Percentiles rank a stretch among this genome's conserved stretches.
These are phyloP conservation scores for Urochloa ruziziensis DNA, from an alignment of 176 grass and related monocot species.

Conservation along the genomic window DNA sequence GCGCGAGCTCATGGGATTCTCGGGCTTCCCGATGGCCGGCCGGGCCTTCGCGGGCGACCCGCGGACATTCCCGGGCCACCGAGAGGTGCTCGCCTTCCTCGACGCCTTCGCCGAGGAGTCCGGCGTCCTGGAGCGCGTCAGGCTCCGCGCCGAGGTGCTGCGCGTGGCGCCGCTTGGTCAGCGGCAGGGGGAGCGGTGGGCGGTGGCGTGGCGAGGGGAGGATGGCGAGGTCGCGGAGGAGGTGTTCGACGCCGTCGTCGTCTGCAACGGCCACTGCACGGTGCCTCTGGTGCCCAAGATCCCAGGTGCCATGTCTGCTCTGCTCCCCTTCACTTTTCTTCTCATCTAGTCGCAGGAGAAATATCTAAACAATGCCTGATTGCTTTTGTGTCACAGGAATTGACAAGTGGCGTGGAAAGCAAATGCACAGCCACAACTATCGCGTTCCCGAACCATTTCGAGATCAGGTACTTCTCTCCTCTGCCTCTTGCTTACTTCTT, in stretches of 20 bases:
- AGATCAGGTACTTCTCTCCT: slow-evolving; percentile 29
- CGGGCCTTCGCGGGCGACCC: slow-evolving; percentile 37
- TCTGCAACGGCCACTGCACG: slow-evolving; percentile 46
- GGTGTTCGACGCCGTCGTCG: slow-evolving; percentile 46
- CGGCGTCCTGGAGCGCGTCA: slow-evolving; percentile 26
- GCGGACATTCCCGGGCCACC: slow-evolving; percentile 47
- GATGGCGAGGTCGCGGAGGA: slow-evolving; percentile 15
- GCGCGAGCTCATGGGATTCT: slow-evolving; percentile 53
- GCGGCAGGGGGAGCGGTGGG: slow-evolving; percentile 14
- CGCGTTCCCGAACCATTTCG: slow-evolving; percentile 45
- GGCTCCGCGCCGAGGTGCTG: slow-evolving; percentile 32
- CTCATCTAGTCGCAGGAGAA: background rate
- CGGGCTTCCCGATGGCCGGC: background rate
- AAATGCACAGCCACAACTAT: slow-evolving; percentile 68
- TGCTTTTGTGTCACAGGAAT: slow-evolving; percentile 33
- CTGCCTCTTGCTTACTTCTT: background rate
- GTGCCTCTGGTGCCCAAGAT: slow-evolving; percentile 48
- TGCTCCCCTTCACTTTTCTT: background rate
- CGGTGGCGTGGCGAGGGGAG: slow-evolving; percentile 30
- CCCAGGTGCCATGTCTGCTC: slow-evolving; percentile 20
- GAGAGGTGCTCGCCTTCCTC: slow-evolving; percentile 47
- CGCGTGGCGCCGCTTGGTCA: slow-evolving; percentile 1
- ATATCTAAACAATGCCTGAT: background rate
- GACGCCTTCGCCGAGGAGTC: slow-evolving; percentile 40
- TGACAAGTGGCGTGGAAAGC: slow-evolving; percentile 40